phyloP scores from a whole-genome alignment of 2,329 filamentous ascomycete genomes.

The Fusarium temperatum region DNA sequence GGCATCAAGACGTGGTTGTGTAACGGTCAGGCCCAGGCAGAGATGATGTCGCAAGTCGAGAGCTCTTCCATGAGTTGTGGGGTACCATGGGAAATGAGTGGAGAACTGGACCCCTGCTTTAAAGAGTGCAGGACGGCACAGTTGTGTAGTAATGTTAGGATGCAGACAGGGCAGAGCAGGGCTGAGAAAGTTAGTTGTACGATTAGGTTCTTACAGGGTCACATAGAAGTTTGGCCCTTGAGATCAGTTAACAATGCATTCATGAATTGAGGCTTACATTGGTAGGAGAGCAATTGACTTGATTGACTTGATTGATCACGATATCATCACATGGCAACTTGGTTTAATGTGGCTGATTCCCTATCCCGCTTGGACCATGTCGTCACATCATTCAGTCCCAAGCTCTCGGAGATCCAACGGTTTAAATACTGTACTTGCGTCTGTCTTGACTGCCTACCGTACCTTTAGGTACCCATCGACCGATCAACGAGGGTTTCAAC shows the following conservation, averaged over 20 bases:
- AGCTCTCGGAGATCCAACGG: neutral
- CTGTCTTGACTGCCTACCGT: neutral
- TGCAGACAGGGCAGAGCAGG: neutral
- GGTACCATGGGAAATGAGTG: neutral
- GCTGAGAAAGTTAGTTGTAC: neutral
- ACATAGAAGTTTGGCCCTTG: neutral
- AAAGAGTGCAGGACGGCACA: neutral
- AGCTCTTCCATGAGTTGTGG: conserved; percentile 13
- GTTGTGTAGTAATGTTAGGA: neutral
- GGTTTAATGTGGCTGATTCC: conserved; percentile 4
- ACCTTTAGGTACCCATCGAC: neutral
- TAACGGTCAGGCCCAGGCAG: conserved; percentile 27
- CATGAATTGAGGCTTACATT: too few relatives aligned
- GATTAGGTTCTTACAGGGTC: conserved; percentile 21
- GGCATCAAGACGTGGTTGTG: conserved; percentile 18
- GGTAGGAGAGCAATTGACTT: neutral
- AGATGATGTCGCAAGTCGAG: conserved; percentile 35
- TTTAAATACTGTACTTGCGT: neutral
- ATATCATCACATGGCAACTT: neutral
- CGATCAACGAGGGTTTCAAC: neutral
- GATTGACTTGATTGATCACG: neutral
- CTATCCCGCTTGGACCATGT: neutral
- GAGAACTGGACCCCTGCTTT: conserved; percentile 7
- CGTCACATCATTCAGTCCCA: conserved; percentile 1
- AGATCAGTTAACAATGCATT: neutral